Base-by-base conservation (phyloP, 768 basidiomycete genomes). In the Tremella yokohamensis region DNA sequence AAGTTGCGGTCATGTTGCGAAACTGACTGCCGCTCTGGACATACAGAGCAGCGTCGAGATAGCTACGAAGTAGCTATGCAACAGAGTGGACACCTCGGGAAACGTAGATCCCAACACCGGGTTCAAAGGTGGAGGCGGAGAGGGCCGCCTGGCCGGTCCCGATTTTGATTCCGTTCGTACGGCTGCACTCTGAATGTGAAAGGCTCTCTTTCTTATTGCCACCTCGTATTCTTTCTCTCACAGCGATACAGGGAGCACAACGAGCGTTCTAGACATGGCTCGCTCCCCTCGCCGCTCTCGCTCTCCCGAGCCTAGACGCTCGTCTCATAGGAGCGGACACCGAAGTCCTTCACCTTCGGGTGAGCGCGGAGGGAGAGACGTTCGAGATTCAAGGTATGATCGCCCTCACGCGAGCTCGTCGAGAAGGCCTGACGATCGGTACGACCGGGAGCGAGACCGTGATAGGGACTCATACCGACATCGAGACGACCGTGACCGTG, bases 341-440 rank as follows among this genome's bases (percentile, higher is more conserved):
- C 24, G 60, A 15, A 65, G 59, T 34, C 29, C 29, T 4, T 34
- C 29, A 20, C 57, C 38, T 26, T 4, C n/a, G 6, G 42, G n/a
- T 45, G 18, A 22, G 6, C 42, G 22, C 42, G n/a, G 42, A 45
- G 42, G 42, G 15, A 45, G 22, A 45, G 42, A 45, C n/a, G 42
- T 6, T 45, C 26, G 25, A 29, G 49, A 54, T 54, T 20, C 40
- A 3, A 57, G 66, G 63, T 68, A 68, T 53, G 66, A 68, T 42
- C 58, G 63, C 19, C 57, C 65, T 40, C 56, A 60, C 22, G 40
- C 55, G 40, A 57, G 56, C 59, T 64, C 65, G 40, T 49, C 60
- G 34, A 24, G 48, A 54, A 42, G 63, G 53, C 63, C 57, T 39
- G 45, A 59, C 39, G 57, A 55, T 25, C 54, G 61, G 29, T 37